Percentiles rank a stretch among this genome's conserved stretches.
Conservation (phyloP, 78 protist species). For the Cavenderia fasciculata region DNA sequence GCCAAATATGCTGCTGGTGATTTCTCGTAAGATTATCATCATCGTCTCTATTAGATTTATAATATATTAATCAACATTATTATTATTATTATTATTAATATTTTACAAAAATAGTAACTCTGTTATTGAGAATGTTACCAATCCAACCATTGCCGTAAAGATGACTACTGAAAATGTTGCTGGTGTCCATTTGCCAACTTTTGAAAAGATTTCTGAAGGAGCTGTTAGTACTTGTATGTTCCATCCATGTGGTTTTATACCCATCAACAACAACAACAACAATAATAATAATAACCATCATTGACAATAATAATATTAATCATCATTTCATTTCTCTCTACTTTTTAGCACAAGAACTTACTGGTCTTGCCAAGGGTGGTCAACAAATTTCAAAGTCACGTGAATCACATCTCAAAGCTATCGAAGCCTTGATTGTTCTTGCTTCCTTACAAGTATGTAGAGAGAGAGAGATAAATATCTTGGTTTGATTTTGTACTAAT, state of each 20-base stretch:
- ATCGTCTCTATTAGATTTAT: neutral
- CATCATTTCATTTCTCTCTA: neutral
- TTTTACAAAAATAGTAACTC: conserved; percentile 40
- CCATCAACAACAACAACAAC: too few relatives aligned
- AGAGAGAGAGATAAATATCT: neutral
- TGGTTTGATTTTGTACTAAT: neutral
- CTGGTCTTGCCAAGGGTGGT: conserved; percentile 98
- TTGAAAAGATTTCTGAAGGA: conserved; percentile 79
- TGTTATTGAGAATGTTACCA: conserved; percentile 79
- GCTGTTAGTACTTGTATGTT: conserved; percentile 33
- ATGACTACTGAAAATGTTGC: conserved; percentile 92
- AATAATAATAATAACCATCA: neutral
- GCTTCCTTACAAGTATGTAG: conserved; percentile 92
- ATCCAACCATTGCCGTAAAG: conserved; percentile 76
- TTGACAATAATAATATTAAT: neutral
- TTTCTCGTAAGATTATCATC: conserved; percentile 49
- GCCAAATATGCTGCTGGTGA: conserved; percentile 92
- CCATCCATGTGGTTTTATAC: neutral
- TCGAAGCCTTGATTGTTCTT: conserved; percentile 87
- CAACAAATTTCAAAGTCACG: conserved; percentile 86
- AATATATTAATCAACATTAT: neutral
- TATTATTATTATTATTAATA: neutral
- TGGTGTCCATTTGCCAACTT: conserved; percentile 95
- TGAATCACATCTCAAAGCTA: conserved; percentile 76
- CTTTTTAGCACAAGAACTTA: conserved; percentile 69